Conservation (phyloP, 2,329 filamentous ascomycete genomes). For the Ceratocystis cubensis region DNA sequence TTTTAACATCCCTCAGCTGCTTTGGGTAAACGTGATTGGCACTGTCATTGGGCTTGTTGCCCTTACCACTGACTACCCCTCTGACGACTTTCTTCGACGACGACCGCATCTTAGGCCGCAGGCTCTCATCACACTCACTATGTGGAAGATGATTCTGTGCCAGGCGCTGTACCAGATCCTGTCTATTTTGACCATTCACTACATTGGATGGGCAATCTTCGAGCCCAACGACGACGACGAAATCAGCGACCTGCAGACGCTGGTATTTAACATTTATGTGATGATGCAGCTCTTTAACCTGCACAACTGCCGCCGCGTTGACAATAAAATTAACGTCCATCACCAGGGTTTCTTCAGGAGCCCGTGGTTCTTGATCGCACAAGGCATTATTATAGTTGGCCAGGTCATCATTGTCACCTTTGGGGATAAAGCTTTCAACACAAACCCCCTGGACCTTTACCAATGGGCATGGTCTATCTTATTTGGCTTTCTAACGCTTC, state of each 20-base stretch:
- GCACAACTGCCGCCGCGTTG: slow-evolving; percentile 51
- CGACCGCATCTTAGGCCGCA: slow-evolving; percentile 48
- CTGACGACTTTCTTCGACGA: slow-evolving; percentile 24
- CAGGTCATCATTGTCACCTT: slow-evolving; percentile 62
- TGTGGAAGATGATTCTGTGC: slow-evolving; percentile 56
- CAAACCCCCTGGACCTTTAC: slow-evolving; percentile 44
- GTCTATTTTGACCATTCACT: slow-evolving; percentile 48
- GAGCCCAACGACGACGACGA: slow-evolving; percentile 30
- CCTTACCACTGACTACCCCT: slow-evolving; percentile 32
- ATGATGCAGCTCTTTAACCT: slow-evolving; percentile 65
- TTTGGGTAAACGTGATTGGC: slow-evolving; percentile 52
- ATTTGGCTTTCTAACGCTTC: slow-evolving; percentile 54
- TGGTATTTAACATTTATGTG: slow-evolving; percentile 58
- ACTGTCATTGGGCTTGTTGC: slow-evolving; percentile 46
- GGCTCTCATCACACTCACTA: slow-evolving; percentile 56
- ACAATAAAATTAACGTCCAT: slow-evolving; percentile 60
- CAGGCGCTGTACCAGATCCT: slow-evolving; percentile 48
- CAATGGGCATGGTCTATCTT: slow-evolving; percentile 62
- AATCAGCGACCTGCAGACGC: slow-evolving; percentile 38
- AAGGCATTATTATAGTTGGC: slow-evolving; percentile 53
- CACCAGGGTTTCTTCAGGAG: slow-evolving; percentile 66
- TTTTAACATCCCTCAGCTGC: slow-evolving; percentile 44
- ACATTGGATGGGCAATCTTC: slow-evolving; percentile 45
- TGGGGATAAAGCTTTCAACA: slow-evolving; percentile 55
- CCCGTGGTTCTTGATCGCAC: slow-evolving; percentile 61